Percentiles rank a stretch among this genome's conserved stretches.
These are phyloP conservation scores for Quaeritorhiza haematococci DNA, from an alignment of 371 early-diverging fungal genomes.

Conservation along the genomic window DNA sequence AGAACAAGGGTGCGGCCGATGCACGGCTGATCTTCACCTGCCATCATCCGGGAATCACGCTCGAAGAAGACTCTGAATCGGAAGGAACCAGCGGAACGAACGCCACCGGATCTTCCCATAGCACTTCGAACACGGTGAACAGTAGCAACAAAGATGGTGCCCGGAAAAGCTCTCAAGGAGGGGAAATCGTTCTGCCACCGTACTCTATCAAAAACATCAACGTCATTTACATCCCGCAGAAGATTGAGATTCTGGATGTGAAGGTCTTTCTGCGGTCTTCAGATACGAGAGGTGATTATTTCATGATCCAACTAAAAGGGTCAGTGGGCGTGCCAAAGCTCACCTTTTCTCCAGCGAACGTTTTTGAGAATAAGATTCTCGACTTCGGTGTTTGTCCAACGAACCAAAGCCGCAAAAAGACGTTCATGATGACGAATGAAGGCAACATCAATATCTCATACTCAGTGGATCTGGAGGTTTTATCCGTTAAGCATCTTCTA, in stretches of 20 bases:
- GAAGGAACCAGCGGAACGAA: neutral
- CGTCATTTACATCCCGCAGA: slow-evolving; percentile 39
- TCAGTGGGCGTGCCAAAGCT: slow-evolving; percentile 49
- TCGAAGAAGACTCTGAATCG: slow-evolving; percentile 20
- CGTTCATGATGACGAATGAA: slow-evolving; percentile 41
- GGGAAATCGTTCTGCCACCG: slow-evolving; percentile 24
- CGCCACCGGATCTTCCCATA: neutral
- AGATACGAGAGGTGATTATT: slow-evolving; percentile 47
- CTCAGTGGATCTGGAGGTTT: slow-evolving; percentile 23
- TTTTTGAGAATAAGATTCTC: slow-evolving; percentile 24
- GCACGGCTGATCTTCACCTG: slow-evolving; percentile 42
- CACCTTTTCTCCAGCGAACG: slow-evolving; percentile 29
- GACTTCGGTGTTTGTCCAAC: slow-evolving; percentile 52
- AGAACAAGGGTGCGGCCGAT: slow-evolving; percentile 50
- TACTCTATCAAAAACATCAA: slow-evolving; percentile 27
- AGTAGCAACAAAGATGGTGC: too few species aligned
- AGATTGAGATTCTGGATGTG: slow-evolving; percentile 40
- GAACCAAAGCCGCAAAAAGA: slow-evolving; percentile 25
- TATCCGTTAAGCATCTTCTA: neutral
- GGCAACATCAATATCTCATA: slow-evolving; percentile 47
- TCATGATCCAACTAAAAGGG: slow-evolving; percentile 41
- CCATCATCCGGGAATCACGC: slow-evolving; percentile 35
- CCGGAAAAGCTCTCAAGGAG: too few species aligned
- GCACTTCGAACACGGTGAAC: neutral
- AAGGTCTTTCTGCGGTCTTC: slow-evolving; percentile 45